Base-by-base conservation (phyloP, 768 basidiomycete genomes). In the Holtermanniella nyarrowii region DNA sequence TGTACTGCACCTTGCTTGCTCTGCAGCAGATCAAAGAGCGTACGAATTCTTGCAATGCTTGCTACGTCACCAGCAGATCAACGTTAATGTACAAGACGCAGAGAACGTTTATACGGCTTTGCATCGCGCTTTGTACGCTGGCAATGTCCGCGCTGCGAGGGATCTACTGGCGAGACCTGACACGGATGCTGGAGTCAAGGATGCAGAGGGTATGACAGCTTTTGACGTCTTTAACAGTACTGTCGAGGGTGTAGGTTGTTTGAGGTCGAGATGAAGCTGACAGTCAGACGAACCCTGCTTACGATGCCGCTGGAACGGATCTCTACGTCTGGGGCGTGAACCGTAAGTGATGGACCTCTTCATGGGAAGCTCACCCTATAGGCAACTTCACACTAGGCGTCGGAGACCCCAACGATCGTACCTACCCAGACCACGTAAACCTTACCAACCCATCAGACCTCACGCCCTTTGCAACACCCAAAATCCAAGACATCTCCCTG, bases 201-300 rank as follows among this genome's bases (percentile, higher is more conserved):
- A 96, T 63, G 63, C 75, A 24, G 93, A 96, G 59, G 93, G 73
- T 26, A 85, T 91, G 69, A 88, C 88, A 0, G 82, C 89, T 0
- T 88, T 88, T 55, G 91, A 97, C 65, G 72, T 97, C 26, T 95
- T 88, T 73, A 96, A 96, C 66, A 84, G 85, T 3, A 93, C 89
- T 73, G 93, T 55, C 76, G 79, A 64, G 42, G 84, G 79, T 4
- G 65, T 67, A 48, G 56, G 68, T 61, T 0, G n/a, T n/a, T 1
- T 20, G 1, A n/a, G 25, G 12, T 50, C 18, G 45, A 55, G 11
- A 39, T 43, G n/a, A 51, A 56, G 43, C 60, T 66, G 23, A 59
- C 46, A 25, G n/a, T 2, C 44, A 69, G 65, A 69, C 66, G 27
- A 71, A 50, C 60, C 76, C 64, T 65, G 59, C 70, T 2, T 66